Base-by-base conservation (phyloP, 805 yeast genomes). In the Saturnispora sanitii region DNA sequence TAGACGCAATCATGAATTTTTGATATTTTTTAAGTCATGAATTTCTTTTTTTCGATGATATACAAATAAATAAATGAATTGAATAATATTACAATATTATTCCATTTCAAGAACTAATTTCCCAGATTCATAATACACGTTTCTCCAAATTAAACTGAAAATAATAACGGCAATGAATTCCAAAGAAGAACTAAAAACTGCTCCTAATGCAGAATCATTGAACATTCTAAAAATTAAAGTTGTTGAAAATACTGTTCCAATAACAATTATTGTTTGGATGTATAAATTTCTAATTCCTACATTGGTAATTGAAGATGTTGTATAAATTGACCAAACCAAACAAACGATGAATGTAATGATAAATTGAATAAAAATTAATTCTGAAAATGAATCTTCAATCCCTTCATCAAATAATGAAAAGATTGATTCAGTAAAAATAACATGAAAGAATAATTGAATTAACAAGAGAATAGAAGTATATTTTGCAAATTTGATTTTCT, bases 391-490 rank as follows among this genome's bases (percentile, higher is more conserved):
- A 28, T 53, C 49, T 12, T 25, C 22, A 6, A 45, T 41, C 7
- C 45, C 40, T 15, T 48, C 51, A 26, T 58, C 52, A 25, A 60
- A 46, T 17, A 62, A 25, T 2, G 61, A 54, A 41, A 49, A 60
- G 22, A 57, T 40, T 3, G 52, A 41, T 9, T 60, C 50, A 21
- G 51, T 53, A 28, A 58, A 60, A 17, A 60, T 23, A 41, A 56
- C 63, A 34, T 51, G 56, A 1, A 58, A 27, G 18, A 61, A 37
- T 33, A 61, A 50, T 41, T 56, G 51, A n/a, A 57, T 8, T 4
- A 55, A 35, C 11, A 58, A 40, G 4, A 51, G 6, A 3, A 49
- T 13, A 5, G 55, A 49, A 12, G 51, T 35, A 11, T 43, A n/a
- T 42, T 52, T 50, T 34, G 54, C 48, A 16, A 49, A 21, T 7